Conservation (phyloP, 345 rosid genomes). For the Viola odorata region DNA sequence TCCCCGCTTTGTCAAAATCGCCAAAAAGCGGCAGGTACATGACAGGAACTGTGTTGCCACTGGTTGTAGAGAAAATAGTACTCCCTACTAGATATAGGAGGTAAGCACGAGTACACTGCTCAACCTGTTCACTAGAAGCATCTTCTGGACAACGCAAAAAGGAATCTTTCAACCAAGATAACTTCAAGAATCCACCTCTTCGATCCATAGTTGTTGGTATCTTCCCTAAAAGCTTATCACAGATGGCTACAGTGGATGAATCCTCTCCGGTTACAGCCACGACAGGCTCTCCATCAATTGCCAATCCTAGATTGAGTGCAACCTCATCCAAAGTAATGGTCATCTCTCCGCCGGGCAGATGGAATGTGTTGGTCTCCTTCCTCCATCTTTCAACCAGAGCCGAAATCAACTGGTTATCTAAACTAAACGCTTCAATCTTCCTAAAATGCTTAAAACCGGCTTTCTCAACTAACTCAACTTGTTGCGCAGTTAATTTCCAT, state of each 20-base stretch:
- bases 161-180: conserved; percentile 86
- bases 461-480: conserved; percentile 69
- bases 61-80: conserved; percentile 86
- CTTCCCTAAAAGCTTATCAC: conserved; percentile 63
- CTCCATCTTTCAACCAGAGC: conserved; percentile 96
- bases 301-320: conserved; percentile 62
- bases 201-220: conserved; percentile 63
- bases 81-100: conserved; percentile 84
- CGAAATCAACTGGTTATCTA: conserved; percentile 89
- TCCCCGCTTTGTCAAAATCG: conserved; percentile 72
- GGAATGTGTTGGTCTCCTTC: conserved; percentile 91
- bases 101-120: conserved; percentile 73
- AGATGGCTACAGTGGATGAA: conserved; percentile 61
- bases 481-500: conserved; percentile 66
- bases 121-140: conserved; percentile 53
- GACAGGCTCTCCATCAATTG: conserved; percentile 86
- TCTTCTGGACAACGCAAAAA: conserved; percentile 68
- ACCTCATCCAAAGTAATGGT: conserved; percentile 80
- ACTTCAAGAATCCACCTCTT: conserved; percentile 96
- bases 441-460: conserved; percentile 85
- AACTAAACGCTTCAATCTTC: conserved; percentile 77
- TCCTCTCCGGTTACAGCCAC: conserved; percentile 52
- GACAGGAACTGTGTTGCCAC: conserved; percentile 91
- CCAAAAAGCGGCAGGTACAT: conserved; percentile 87
- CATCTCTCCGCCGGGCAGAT: conserved; percentile 81